Evolutionary conservation across 805 yeast species (phyloP), one percentile per base, ranked within the genome.

Genomic region (Pichia eremophila): DNA sequence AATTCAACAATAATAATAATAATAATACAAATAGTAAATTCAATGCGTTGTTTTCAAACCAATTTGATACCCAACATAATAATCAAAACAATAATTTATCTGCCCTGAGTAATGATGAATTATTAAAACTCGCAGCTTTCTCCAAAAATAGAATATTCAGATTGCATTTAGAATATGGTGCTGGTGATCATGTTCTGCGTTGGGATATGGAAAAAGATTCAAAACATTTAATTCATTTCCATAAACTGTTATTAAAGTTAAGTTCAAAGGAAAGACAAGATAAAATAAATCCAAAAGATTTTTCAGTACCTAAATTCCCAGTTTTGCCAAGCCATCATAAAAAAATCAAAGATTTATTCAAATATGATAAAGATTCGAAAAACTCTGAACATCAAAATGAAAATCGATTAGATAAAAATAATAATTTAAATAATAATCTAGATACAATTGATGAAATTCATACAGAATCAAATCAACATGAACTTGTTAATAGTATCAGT

Each of bases 131-230:
- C 17, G 41, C 50, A 12, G 41, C 28, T 5, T 47, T 47, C 41
- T 19, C 45, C n/a, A 71, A 69, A 49, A 73, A 70, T 46, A 56
- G 66, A 48, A 74, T 71, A 46, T 84, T 77, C 55, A 71, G 76
- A 50, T 68, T 93, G n/a, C 85, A 83, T 43, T 69, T 93, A 41
- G 96, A 90, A 60, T 93, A 93, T 59, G 99, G 98, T 8, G 78
- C 89, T 32, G 96, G 96, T 2, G 77, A 79, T 7, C 78, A 81
- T 47, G 67, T 89, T 46, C 68, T 89, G 56, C 77, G 78, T 55
- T 93, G 99, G 99, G 70, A 82, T 1, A 77, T 93, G 8, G 72
- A 78, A 29, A 83, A 83, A 56, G 83, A 79, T 22, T 77, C 82
- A 43, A 78, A 80, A 55, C 96, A 89, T 52, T 70, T 93, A 40